Base-by-base conservation (phyloP, 176 grass and related monocot genomes). In the Musa schizocarpa region DNA sequence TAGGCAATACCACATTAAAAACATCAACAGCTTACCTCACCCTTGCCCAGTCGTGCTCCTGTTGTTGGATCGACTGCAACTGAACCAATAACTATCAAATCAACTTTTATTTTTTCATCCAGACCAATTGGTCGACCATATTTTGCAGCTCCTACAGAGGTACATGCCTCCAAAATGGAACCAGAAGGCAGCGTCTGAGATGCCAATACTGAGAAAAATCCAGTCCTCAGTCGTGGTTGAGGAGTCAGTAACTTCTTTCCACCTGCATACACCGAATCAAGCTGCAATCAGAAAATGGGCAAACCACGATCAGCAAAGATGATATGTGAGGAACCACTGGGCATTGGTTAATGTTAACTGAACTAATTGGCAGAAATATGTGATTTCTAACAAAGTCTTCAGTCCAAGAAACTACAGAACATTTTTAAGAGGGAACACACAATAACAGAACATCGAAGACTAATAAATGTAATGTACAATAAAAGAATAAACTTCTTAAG, bases 31-130 rank as follows among this genome's bases (percentile, higher is more conserved):
- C 21, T 74, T 93, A 93, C 94, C 94, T 98, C 94, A 51, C 94
- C 94, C 84, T 93, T 98, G 58, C 94, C 94, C 19, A 93, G 70
- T 72, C 86, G 72, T 78, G 90, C 86, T 59, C 94, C 94, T 81
- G 94, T 89, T 80, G 76, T 86, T 78, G 90, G 95, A 79, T 98
- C 95, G 77, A 93, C 95, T 82, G 90, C 90, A 79, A 98, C 95
- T 8, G 90, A 91, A 2, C 90, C 90, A 77, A 93, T 93, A 78
- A 91, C 82, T 83, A 93, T 86, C 53, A 93, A 84, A 85, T 91
- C 80, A 65, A 93, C 94, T 81, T 89, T 87, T 54, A 98, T 82
- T 57, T 59, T 91, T 80, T 91, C 94, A 83, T 93, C 88, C 24
- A 91, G 74, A 78, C 69, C 82, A 22, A 98, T 93, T 57, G 90